Base-by-base conservation (phyloP, 2,329 filamentous ascomycete genomes). In the Teratosphaeria gauchensis region DNA sequence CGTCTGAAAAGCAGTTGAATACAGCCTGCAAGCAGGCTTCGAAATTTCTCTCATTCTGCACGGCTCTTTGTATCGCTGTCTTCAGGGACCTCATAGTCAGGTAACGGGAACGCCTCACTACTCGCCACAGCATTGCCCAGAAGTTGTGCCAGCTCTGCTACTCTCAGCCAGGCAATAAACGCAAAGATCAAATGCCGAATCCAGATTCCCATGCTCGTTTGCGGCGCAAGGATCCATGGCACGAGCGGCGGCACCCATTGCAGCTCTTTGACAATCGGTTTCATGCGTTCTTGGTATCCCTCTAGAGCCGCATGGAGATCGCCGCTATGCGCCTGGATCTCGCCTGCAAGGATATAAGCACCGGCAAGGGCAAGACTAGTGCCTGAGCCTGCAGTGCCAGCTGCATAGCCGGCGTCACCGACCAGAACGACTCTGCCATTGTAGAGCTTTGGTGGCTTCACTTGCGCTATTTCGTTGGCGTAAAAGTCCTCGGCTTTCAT, bases 401-500 rank as follows among this genome's bases (percentile, higher is more conserved):
- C 56, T 3, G 70, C 69, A 59, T 75, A 72, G 1, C 70, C 75
- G 3, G 75, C 74, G 62, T 77, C 75, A 4, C 75, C 75, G 51
- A 77, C 68, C 9, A 77, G 65, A 3, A 72, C 74, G 14, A 76
- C 69, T 9, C 72, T 65, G 12, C 69, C 69, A 33, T 69, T 71
- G 53, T 61, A 62, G 55, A 74, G 68, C 7, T 33, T 65, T 11
- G 70, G 63, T 1, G 67, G 64, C 42, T 68, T 68, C 54, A 76
- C 69, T 53, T 77, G 72, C 1, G 71, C 63, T 30, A 70, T 57
- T 56, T 72, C 64, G 4, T 55, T 51, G 48, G 61, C 63, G 59
- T 69, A 69, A 55, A 68, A 67, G 53, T 69, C 66, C 8, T 64
- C 58, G 4, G 61, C 54, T 5, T 57, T 38, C 53, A 57, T 59